Conservation (phyloP, 768 basidiomycete species). For the Saitozyma podzolica region DNA sequence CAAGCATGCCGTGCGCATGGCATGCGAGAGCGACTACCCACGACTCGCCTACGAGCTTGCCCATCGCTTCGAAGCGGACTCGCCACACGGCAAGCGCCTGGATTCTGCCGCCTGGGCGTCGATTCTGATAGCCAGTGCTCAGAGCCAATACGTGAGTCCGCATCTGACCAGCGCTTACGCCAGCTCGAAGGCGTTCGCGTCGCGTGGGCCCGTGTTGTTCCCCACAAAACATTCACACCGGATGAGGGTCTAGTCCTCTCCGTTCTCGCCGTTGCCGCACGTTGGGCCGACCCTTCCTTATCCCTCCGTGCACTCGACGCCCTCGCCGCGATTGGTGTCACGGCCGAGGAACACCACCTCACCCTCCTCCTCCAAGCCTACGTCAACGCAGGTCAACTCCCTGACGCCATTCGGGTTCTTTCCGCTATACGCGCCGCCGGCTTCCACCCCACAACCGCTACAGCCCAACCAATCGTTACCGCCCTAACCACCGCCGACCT, state of each 20-base stretch:
- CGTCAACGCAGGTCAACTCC: slow-evolving; percentile 60
- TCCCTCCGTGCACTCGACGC: slow-evolving; percentile 66
- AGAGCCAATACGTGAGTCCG: slow-evolving; percentile 66
- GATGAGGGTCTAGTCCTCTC: slow-evolving; percentile 73
- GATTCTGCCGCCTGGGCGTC: slow-evolving; percentile 64
- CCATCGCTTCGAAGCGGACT: slow-evolving; percentile 62
- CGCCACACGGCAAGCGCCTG: slow-evolving; percentile 55
- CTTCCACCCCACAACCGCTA: slow-evolving; percentile 59
- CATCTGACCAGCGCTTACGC: no score
- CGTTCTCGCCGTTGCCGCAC: slow-evolving; percentile 71
- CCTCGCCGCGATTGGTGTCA: slow-evolving; percentile 58
- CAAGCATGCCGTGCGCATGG: slow-evolving; percentile 2
- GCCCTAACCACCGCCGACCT: slow-evolving; percentile 58
- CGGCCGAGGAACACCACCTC: slow-evolving; percentile 71
- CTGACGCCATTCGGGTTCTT: slow-evolving; percentile 66
- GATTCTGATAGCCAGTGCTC: slow-evolving; percentile 67
- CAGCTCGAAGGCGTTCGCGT: slow-evolving; percentile 68
- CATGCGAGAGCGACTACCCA: slow-evolving; percentile 5
- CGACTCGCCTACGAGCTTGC: slow-evolving; percentile 70
- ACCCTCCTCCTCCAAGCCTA: slow-evolving; percentile 75
- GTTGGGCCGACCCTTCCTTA: slow-evolving; percentile 69
- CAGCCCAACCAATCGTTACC: slow-evolving; percentile 61
- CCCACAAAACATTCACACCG: slow-evolving; percentile 52
- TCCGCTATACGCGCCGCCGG: slow-evolving; percentile 62
- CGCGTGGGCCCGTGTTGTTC: slow-evolving; percentile 55